Conservation (phyloP, 768 basidiomycete species). For the Hebeloma cylindrosporum region DNA sequence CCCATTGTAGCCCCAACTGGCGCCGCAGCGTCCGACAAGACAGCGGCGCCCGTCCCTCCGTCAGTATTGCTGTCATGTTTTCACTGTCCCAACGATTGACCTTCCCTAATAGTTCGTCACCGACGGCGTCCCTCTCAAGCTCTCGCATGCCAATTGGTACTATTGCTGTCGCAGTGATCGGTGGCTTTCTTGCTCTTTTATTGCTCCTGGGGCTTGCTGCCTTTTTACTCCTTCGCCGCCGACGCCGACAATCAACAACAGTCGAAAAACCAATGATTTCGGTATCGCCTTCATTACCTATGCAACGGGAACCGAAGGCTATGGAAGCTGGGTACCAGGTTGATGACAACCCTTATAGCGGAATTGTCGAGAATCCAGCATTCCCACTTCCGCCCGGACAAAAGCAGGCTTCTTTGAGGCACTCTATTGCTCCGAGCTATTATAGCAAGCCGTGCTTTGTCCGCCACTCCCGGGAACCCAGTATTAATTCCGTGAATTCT, state of each 20-base stretch:
- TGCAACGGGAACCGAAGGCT: slow-evolving; percentile 30
- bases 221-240: slow-evolving; percentile 26
- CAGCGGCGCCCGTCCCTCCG: slow-evolving; percentile 11
- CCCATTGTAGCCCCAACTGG: slow-evolving; percentile 6
- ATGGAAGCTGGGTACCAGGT: slow-evolving; percentile 26
- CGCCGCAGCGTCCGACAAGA: slow-evolving; percentile 10
- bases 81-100: too few species aligned
- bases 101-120: too few species aligned
- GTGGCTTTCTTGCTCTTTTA: slow-evolving; percentile 27
- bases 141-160: slow-evolving; percentile 22
- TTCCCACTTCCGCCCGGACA: slow-evolving; percentile 29
- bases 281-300: slow-evolving; percentile 33
- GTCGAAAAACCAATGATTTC: slow-evolving; percentile 27
- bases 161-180: slow-evolving; percentile 25
- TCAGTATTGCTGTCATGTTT: slow-evolving; percentile 6
- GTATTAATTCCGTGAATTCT: slow-evolving; percentile 24
- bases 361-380: slow-evolving; percentile 20
- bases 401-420: slow-evolving; percentile 19
- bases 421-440: slow-evolving; percentile 42
- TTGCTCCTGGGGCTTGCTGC: slow-evolving; percentile 22
- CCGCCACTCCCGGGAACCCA: slow-evolving; percentile 22
- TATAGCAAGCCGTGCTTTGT: slow-evolving; percentile 32
- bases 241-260: slow-evolving; percentile 20
- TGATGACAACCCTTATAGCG: slow-evolving; percentile 22
- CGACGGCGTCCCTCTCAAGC: too few species aligned